Evolutionary conservation across 306 rosid genomes (phyloP).

Genomic region (cucumber (Cucumis sativus)): DNA sequence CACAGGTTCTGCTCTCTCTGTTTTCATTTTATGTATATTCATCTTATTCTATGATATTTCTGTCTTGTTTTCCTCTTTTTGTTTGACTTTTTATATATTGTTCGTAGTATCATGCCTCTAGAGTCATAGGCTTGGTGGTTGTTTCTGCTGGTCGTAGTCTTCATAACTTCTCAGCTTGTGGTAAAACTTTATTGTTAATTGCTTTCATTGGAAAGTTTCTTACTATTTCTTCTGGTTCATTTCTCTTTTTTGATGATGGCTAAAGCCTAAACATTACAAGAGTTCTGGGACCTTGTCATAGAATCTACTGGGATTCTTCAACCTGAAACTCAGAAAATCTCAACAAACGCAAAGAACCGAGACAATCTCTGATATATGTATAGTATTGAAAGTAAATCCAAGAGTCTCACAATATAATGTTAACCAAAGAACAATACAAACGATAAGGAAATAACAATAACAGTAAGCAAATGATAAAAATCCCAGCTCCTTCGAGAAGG

Average conservation of each 20-base stretch:
- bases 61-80: neutral
- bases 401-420: too few relatives aligned
- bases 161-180: neutral
- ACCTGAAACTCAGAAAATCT: too few relatives aligned
- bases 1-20: slow-evolving; percentile 37
- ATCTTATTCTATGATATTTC: neutral
- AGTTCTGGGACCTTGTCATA: neutral
- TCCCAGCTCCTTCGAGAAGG: too few relatives aligned
- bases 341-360: too few relatives aligned
- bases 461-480: too few relatives aligned
- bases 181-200: neutral
- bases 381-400: too few relatives aligned
- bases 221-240: neutral
- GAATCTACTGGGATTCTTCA: neutral
- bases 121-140: neutral
- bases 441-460: too few relatives aligned
- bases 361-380: too few relatives aligned
- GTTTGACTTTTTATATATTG: neutral
- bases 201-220: neutral
- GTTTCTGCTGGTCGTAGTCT: neutral
- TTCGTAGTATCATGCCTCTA: neutral
- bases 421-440: too few relatives aligned
- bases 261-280: neutral
- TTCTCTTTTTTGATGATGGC: neutral
- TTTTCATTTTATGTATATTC: neutral